Conservation (phyloP, 768 basidiomycete genomes). For the Rhizopogon sp. region DNA sequence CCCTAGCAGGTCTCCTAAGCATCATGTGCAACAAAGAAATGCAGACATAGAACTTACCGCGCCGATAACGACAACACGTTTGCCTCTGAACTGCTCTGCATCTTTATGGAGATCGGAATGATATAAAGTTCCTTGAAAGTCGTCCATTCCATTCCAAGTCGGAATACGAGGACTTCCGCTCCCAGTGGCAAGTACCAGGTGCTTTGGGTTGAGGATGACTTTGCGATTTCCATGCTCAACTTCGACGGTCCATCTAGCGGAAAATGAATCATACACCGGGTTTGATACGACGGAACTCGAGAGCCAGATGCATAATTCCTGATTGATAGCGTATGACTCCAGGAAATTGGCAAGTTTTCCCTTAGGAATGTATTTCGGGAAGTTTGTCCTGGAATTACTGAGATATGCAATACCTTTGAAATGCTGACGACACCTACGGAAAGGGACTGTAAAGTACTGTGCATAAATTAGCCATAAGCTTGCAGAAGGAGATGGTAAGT, state of each 20-base stretch:
- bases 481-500: background rate
- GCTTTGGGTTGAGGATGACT: background rate
- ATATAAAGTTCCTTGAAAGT: constrained; percentile 43
- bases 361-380: background rate
- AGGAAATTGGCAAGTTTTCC: constrained; percentile 53
- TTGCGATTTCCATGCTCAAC: background rate
- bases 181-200: background rate
- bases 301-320: constrained; percentile 57
- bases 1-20: background rate
- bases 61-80: constrained; percentile 58
- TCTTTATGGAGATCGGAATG: constrained; percentile 47
- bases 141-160: constrained; percentile 27
- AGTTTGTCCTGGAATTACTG: background rate
- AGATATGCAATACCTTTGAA: constrained; percentile 20
- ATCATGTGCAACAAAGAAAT: background rate
- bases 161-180: background rate
- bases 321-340: constrained; percentile 46
- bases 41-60: background rate
- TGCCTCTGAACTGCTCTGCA: constrained; percentile 42
- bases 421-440: constrained; percentile 38
- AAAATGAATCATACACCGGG: constrained; percentile 2
- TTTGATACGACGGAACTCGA: constrained; percentile 31
- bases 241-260: background rate
- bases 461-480: background rate
- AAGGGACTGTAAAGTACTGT: constrained; percentile 45